Base-by-base conservation (phyloP, 108 stramenopile genomes). In the Chaetoceros muelleri region DNA sequence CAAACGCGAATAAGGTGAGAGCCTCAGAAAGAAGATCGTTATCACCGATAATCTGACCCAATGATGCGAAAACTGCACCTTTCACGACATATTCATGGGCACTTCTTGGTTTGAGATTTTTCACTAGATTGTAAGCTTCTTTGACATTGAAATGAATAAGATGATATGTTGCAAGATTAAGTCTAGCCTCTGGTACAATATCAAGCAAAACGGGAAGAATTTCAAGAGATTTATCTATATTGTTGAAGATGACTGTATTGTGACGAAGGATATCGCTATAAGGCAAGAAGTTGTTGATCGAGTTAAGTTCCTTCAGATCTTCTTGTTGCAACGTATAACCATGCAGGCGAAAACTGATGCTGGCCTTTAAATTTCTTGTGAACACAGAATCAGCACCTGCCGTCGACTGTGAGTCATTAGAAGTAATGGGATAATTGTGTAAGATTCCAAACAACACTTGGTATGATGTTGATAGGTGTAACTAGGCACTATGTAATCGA, bases 291-390 rank as follows among this genome's bases (percentile, higher is more conserved):
- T 44, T 26, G 47, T 70, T 73, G 44, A 57, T 60, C 17, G 81
- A 81, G 26, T 53, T 61, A 23, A 82, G 59, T 16, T 55, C 70
- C 54, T 85, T 82, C 2, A 94, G 79, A 51, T 82, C 87, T 28
- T 81, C 64, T 60, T 84, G 73, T 13, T 88, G 89, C 23, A 85
- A 82, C 54, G 86, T 87, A 1, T 87, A 87, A 69, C 87, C 84
- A 58, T 81, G 85, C 24, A 94, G 79, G 17, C 81, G 72, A 67
- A 87, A 93, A 45, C 78, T 64, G 63, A 86, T 92, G 73, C 85
- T 85, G 8, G 87, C 92, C 66, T 90, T 94, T 22, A 94, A 63
- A 55, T 94, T 94, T 53, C 79, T 64, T 16, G 78, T 89, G n/a
- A 83, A 40, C 5, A 40, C 8, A 40, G 8, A 10, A 40, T 40